phyloP scores from a whole-genome alignment of 225 moss, liverwort and hornwort genomes.

The Bryum argenteum region DNA sequence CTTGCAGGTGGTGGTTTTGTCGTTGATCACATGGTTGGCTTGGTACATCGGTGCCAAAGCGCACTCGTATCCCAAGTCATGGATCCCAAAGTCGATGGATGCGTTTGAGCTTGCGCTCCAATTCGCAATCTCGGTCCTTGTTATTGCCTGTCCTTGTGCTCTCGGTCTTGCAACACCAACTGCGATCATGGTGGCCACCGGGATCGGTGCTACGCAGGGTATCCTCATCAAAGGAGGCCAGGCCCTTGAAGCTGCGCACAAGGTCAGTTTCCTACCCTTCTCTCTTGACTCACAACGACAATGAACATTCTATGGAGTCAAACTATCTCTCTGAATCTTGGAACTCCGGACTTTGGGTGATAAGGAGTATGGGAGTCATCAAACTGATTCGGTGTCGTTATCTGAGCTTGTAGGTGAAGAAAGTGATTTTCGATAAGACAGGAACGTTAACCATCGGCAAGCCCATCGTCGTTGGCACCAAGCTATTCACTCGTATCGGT shows the following conservation, averaged over 20 bases:
- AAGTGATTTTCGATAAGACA: conserved; percentile 83
- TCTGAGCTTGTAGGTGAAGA: conserved; percentile 55
- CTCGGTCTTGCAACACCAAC: conserved; percentile 94
- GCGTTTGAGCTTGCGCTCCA: conserved; percentile 91
- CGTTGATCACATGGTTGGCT: conserved; percentile 68
- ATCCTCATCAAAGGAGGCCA: conserved; percentile 92
- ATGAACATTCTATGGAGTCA: no score
- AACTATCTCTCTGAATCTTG: no score
- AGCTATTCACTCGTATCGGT: conserved; percentile 64
- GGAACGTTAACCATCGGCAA: conserved; percentile 84
- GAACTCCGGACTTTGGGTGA: neutral
- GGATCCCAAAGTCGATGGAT: conserved; percentile 87
- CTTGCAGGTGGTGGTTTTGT: conserved; percentile 66
- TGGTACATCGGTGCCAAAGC: conserved; percentile 75
- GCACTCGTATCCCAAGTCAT: conserved; percentile 68
- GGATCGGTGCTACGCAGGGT: conserved; percentile 86
- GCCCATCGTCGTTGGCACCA: conserved; percentile 76
- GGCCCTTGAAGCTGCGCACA: conserved; percentile 82
- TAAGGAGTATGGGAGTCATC: neutral
- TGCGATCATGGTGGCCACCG: conserved; percentile 94
- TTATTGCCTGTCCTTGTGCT: conserved; percentile 93
- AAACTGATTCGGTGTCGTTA: neutral
- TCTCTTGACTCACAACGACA: neutral
- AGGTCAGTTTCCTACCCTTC: conserved; percentile 32
- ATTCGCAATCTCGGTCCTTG: conserved; percentile 85